Conservation (phyloP, 2,329 filamentous ascomycete genomes). For the Alternaria triticina region DNA sequence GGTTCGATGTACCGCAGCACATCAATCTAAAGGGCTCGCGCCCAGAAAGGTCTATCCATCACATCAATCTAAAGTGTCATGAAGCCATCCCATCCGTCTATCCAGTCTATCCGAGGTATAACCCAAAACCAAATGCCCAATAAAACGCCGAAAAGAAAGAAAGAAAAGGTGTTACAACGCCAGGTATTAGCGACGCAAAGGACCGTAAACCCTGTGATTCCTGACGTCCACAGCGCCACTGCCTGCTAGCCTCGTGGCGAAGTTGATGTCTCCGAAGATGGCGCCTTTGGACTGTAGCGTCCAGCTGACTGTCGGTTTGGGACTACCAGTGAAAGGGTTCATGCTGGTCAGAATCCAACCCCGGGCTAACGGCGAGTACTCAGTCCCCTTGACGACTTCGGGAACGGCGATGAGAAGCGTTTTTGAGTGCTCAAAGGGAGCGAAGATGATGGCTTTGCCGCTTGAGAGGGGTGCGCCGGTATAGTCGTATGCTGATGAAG, state of each 20-base stretch:
- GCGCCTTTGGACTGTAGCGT: constrained; percentile 49
- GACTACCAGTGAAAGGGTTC: constrained; percentile 30
- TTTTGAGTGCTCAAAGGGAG: constrained; percentile 41
- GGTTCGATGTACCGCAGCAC: neutral
- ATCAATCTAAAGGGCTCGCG: neutral
- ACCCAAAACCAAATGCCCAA: neutral
- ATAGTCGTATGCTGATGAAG: constrained; percentile 1
- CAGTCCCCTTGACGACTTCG: constrained; percentile 25
- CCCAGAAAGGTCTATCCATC: neutral
- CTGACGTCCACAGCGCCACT: constrained; percentile 17
- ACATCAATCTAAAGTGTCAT: neutral
- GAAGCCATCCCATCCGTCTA: neutral
- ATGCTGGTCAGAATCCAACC: constrained; percentile 50
- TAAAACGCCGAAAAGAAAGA: neutral
- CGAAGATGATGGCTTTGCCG: constrained; percentile 41
- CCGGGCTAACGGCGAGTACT: constrained; percentile 30
- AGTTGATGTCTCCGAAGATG: constrained; percentile 47
- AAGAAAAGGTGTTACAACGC: neutral
- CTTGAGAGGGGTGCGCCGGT: neutral
- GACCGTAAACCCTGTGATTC: constrained; percentile 35
- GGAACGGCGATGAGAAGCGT: constrained; percentile 41
- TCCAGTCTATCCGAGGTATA: neutral
- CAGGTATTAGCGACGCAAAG: constrained; percentile 3
- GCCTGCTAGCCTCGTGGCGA: constrained; percentile 21
- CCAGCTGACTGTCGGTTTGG: constrained; percentile 43